Base-by-base conservation (phyloP, 2,329 filamentous ascomycete genomes). In the Diplodia scrobiculata region DNA sequence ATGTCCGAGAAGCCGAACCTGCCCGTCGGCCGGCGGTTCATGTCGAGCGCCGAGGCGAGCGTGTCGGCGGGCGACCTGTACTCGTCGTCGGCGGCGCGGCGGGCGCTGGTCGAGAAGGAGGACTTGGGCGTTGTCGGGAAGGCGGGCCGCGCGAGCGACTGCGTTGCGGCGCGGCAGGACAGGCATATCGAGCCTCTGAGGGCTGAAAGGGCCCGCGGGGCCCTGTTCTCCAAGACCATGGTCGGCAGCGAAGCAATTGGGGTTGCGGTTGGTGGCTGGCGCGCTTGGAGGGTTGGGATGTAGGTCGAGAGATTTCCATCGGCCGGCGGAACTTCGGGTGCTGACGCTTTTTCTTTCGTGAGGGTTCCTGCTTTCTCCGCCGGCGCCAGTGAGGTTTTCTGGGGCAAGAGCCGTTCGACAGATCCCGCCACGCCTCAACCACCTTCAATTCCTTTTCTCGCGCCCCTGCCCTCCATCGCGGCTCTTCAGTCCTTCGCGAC, bases 331-430 rank as follows among this genome's bases (percentile, higher is more conserved):
- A 48, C 25, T n/a, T 65, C 63, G 63, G 63, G 3, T 9, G 41
- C 5, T 45, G 41, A 45, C 41, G n/a, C 21, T 54, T 50, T 50
- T 58, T 58, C 25, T 17, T 55, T 58, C 63, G 41, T 65, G 63
- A 50, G 27, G 32, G 34, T 14, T 25, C 52, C 50, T 65, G 27
- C 27, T 54, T 65, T 47, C 50, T 65, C 52, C 51, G 51, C 52
- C 53, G 63, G 6, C 63, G 62, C 27, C 55, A 60, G 41, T 62
- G 58, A 62, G 58, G 41, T 62, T 62, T 62, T 62, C 58, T 62
- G 58, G 58, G 58, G 58, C 58, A 62, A 62, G 27, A 48, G 7
- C 45, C 21, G 17, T 14, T n/a, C 36, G 34, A 45, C 38, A n/a
- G 13, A 45, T 48, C 29, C 38, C 58, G 45, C 58, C 41, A 50